Evolutionary conservation across 75 land plant genomes (phyloP).

Genomic region (Cryptomeria japonica): DNA sequence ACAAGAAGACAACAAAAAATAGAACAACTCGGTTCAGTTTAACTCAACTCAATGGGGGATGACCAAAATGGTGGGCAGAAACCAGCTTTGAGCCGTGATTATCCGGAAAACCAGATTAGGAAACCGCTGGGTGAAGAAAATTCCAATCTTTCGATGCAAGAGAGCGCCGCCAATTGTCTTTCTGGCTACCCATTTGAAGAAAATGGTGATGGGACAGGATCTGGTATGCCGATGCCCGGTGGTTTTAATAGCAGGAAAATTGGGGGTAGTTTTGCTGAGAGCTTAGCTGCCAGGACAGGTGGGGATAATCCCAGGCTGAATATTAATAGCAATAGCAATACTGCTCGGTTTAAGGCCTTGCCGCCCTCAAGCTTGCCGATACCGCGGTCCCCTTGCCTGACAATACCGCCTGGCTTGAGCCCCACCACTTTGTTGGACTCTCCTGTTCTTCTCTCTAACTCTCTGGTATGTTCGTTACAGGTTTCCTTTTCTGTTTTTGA

Average conservation of each 20-base stretch:
- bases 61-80: not conserved
- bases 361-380: conserved; percentile 84
- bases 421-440: conserved; percentile 86
- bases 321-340: not conserved
- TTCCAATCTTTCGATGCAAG: not conserved
- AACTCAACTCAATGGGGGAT: not conserved
- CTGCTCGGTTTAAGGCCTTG: conserved; percentile 68
- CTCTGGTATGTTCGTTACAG: conserved; percentile 38
- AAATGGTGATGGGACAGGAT: not conserved
- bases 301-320: not conserved
- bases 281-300: conserved; percentile 8
- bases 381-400: conserved; percentile 50
- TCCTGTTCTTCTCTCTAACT: conserved; percentile 77
- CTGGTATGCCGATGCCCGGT: not conserved
- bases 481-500: not conserved
- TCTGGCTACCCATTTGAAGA: not conserved
- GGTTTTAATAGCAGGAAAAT: not conserved
- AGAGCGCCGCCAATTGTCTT: not conserved
- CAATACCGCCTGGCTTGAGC: conserved; percentile 82
- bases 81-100: not conserved
- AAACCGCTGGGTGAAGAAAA: not conserved
- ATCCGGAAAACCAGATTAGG: not conserved
- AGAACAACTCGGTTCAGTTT: not conserved
- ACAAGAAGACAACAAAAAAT: not conserved
- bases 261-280: not conserved